Evolutionary conservation across 2,329 filamentous ascomycete species (phyloP), one percentile per base, ranked within the genome.

Genomic region (Cadophora sp.): DNA sequence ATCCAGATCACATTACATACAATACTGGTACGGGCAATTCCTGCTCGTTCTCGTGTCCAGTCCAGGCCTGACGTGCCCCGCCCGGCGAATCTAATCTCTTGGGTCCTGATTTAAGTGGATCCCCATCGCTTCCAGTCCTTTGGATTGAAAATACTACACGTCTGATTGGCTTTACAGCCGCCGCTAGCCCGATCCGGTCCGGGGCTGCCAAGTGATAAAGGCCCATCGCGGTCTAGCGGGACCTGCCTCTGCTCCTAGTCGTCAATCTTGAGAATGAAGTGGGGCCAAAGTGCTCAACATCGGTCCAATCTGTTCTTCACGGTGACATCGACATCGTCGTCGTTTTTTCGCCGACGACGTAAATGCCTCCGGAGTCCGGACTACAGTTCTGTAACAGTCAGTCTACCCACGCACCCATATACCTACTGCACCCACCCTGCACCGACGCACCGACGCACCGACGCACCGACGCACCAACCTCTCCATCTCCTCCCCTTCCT

Each of bases 1-100:
- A 11, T 24, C n/a, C 36, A 16, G 55, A 43, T 58, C 55, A 58
- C 55, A 36, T 58, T 58, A 22, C 22, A 20, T 13, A 4, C 47
- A 30, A 30, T 30, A 11, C 11, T 41, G 53, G 11, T 43, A 4
- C 16, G 16, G n/a, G n/a, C n/a, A n/a, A 16, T 55, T 30, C 27
- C 27, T 30, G 27, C 27, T 30, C 27, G 27, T 30, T 3, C 39
- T 36, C 16, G 55, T 56, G 51, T 9, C 18, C 30, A 33, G n/a
- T 11, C 13, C 22, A 14, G 22, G 9, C 36, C 9, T 13, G n/a
- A n/a, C n/a, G n/a, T n/a, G n/a, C n/a, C n/a, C n/a, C n/a, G 16
- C 20, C 27, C 55, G 55, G 33, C 55, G 36, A 56, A 58, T 58
- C 55, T 58, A 58, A 58, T 58, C 55, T 58, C 36, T 8, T 13